Evolutionary conservation across 805 yeast genomes (phyloP).

Genomic region (Kuraishia molischiana): DNA sequence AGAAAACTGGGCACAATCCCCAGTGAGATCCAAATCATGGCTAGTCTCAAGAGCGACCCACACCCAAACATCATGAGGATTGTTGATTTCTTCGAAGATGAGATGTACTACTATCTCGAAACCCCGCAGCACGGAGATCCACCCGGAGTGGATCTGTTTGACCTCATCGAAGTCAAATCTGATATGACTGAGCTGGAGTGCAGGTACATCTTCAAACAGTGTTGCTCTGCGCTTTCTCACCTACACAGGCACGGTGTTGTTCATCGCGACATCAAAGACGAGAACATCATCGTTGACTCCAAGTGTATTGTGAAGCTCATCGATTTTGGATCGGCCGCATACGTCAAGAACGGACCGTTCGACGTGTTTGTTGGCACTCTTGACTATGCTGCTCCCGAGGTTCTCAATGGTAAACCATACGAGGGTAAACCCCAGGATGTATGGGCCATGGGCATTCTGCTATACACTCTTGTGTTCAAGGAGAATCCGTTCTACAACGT

Average conservation of each 20-base stretch:
- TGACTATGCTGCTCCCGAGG: constrained; percentile 97
- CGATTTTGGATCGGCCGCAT: constrained; percentile 95
- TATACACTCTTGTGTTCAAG: constrained; percentile 83
- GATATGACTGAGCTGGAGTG: constrained; percentile 76
- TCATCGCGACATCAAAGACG: constrained; percentile 93
- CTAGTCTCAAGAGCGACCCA: constrained; percentile 63
- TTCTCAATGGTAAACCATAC: constrained; percentile 77
- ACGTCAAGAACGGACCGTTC: constrained; percentile 84
- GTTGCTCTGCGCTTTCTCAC: constrained; percentile 70
- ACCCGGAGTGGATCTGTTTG: constrained; percentile 90
- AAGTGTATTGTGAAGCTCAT: constrained; percentile 75
- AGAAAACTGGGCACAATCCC: constrained; percentile 88
- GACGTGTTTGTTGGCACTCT: constrained; percentile 97
- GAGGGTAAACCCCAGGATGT: constrained; percentile 93
- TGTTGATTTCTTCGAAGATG: constrained; percentile 90
- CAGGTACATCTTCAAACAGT: constrained; percentile 67
- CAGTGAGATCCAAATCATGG: constrained; percentile 91
- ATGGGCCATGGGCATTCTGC: constrained; percentile 91
- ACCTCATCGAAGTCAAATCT: constrained; percentile 77
- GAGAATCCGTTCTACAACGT: constrained; percentile 95
- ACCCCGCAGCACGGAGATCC: constrained; percentile 85
- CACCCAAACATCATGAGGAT: constrained; percentile 84
- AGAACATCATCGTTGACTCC: constrained; percentile 80
- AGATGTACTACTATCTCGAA: constrained; percentile 79
- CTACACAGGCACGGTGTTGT: constrained; percentile 80